Percentiles rank a stretch among this genome's conserved stretches.
phyloP scores from a whole-genome alignment of 2,329 filamentous ascomycete species.

The Verticillium tricorpus region DNA sequence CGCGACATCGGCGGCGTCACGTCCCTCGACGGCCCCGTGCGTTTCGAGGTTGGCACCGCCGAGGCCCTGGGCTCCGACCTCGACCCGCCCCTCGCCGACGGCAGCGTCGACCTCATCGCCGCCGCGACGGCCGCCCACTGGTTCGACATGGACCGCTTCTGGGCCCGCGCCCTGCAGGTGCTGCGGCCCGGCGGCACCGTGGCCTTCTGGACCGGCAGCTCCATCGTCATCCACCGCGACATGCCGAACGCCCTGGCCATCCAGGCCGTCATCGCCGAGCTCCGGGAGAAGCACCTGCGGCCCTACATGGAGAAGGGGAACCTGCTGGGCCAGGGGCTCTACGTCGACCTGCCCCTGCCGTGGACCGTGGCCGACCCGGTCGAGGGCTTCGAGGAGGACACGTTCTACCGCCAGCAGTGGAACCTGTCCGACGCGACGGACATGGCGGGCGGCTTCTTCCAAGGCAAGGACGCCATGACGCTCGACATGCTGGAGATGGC shows the following conservation, averaged over 20 bases:
- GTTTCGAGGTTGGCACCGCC: constrained; percentile 37
- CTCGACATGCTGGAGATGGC: constrained; percentile 30
- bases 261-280: constrained; percentile 31
- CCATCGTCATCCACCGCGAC: constrained; percentile 20
- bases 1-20: constrained; percentile 26
- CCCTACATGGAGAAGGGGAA: constrained; percentile 40
- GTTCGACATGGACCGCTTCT: constrained; percentile 52
- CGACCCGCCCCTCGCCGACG: constrained; percentile 20
- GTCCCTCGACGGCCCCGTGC: constrained; percentile 23
- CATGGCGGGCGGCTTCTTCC: constrained; percentile 21
- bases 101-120: constrained; percentile 43
- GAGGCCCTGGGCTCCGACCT: constrained; percentile 34
- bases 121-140: constrained; percentile 50
- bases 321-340: constrained; percentile 30
- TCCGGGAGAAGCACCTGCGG: constrained; percentile 29
- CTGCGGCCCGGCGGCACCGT: constrained; percentile 50
- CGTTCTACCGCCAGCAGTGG: constrained; percentile 40
- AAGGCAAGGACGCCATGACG: constrained; percentile 12
- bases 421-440: constrained; percentile 18
- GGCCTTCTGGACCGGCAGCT: constrained; percentile 41
- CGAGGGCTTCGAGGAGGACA: constrained; percentile 30
- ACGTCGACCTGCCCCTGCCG: constrained; percentile 39
- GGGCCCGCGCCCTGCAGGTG: constrained; percentile 36
- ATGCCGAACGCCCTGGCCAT: constrained; percentile 36
- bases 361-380: constrained; percentile 36